Base-by-base conservation (phyloP, 108 stramenopile genomes). In the Cyclotella distinguenda region DNA sequence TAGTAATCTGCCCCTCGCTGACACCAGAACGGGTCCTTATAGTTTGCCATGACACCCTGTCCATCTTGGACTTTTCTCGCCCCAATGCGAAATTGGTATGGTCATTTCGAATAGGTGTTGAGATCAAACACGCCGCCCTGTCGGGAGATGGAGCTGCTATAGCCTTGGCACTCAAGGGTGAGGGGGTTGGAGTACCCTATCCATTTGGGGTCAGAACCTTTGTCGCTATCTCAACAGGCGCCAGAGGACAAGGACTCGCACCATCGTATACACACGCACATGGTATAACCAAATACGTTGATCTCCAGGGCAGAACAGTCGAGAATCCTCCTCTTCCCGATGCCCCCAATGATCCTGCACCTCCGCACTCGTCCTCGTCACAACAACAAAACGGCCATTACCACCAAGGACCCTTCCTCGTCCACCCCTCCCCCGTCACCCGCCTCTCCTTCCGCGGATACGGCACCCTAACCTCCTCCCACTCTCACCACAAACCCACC, bases 71-170 rank as follows among this genome's bases (percentile, higher is more conserved):
- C 26, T 22, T 39, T 27, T 54, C 13, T n/a, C 10, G 16, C 8
- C 31, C 19, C 0, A n/a, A 57, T 33, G 86, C 83, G 27, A 47
- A 70, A 30, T 55, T 90, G 23, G 52, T 90, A n/a, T 93, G 91
- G 91, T 88, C 86, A 12, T 83, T 84, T n/a, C 50, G 75, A 22
- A 31, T 87, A 38, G 72, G 75, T 30, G 58, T 73, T 8, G 52
- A 53, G 4, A 77, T 90, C 39, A 56, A 68, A 0, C 63, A 75
- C 2, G 86, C 84, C 13, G 81, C 85, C 19, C 27, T 94, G 3
- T 84, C 87, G 34, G 88, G 91, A 11, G 86, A 93, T 52, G 91
- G 85, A 47, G 74, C 81, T 40, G 79, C 84, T 27, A 77, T 93
- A 53, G 91, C 79, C 4, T 56, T 74, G 1, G 84, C 82, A 15